Conservation (phyloP, 768 basidiomycete genomes). For the Candolleomyces eurysporus region DNA sequence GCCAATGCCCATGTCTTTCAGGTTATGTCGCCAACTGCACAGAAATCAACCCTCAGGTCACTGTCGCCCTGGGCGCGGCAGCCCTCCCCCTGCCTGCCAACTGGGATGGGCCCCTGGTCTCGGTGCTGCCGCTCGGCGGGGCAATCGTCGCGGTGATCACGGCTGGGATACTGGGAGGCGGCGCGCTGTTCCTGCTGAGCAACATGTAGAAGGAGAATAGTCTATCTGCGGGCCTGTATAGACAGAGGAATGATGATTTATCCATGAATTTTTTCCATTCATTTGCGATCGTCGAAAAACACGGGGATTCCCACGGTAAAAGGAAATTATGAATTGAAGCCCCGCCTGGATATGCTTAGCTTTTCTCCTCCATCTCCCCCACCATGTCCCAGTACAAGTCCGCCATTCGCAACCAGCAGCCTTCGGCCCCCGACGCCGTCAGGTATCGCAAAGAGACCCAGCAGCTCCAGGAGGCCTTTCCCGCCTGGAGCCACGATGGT, state of each 20-base stretch:
- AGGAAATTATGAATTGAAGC: constrained; percentile 22
- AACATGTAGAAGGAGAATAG: constrained; percentile 38
- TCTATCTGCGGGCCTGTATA: too few species aligned
- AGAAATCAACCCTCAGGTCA: constrained; percentile 26
- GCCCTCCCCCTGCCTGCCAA: constrained; percentile 42
- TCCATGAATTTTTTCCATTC: too few species aligned
- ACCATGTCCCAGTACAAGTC: constrained; percentile 57
- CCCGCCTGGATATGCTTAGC: constrained; percentile 2
- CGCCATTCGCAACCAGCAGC: constrained; percentile 38
- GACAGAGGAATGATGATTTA: background rate
- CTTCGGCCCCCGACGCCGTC: constrained; percentile 30
- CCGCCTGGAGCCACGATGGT: constrained; percentile 72
- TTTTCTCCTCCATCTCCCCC: constrained; percentile 21
- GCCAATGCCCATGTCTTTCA: constrained; percentile 20
- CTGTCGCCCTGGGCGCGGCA: constrained; percentile 35
- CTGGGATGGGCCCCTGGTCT: constrained; percentile 63
- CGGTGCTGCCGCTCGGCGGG: constrained; percentile 41
- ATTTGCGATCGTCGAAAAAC: background rate
- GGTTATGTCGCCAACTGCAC: constrained; percentile 56
- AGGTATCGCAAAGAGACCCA: constrained; percentile 55
- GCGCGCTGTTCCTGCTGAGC: constrained; percentile 50
- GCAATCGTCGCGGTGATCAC: constrained; percentile 44
- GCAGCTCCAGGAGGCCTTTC: constrained; percentile 71
- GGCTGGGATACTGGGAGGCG: constrained; percentile 46
- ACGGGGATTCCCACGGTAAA: constrained; percentile 25